These are phyloP conservation scores for Caryopteris hybrid DNA, from an alignment of 305 asterid genomes.

Conservation along the genomic window DNA sequence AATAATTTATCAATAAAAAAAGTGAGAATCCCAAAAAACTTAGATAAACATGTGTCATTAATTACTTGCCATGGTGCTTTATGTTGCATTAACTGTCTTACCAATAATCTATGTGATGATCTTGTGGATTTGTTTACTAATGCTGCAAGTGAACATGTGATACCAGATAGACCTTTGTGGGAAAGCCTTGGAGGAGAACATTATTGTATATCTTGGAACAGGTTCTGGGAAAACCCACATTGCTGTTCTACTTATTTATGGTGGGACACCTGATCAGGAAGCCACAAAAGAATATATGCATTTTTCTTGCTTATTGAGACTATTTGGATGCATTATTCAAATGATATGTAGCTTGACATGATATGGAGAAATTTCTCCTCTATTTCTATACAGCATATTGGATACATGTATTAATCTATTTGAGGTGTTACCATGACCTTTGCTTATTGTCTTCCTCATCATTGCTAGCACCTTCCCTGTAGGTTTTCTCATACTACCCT, in stretches of 20 bases:
- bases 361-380: neutral
- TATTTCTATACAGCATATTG: neutral
- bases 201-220: constrained; percentile 78
- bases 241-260: constrained; percentile 84
- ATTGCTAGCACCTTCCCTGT: neutral
- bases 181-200: constrained; percentile 87
- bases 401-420: neutral
- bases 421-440: neutral
- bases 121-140: neutral
- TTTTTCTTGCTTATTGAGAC: constrained; percentile 62
- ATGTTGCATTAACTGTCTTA: neutral
- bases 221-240: constrained; percentile 98
- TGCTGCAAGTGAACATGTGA: constrained; percentile 21
- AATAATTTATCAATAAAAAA: too few relatives aligned
- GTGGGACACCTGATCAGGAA: constrained; percentile 83
- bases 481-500: neutral
- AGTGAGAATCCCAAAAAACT: neutral
- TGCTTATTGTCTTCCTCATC: neutral
- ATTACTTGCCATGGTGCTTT: neutral
- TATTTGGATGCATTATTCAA: neutral
- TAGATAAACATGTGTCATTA: neutral
- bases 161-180: constrained; percentile 87
- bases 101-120: neutral
- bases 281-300: constrained; percentile 78
- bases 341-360: neutral